These are phyloP conservation scores for Diaporthe humulicola DNA, from an alignment of 2,329 filamentous ascomycete species.

Conservation along the genomic window DNA sequence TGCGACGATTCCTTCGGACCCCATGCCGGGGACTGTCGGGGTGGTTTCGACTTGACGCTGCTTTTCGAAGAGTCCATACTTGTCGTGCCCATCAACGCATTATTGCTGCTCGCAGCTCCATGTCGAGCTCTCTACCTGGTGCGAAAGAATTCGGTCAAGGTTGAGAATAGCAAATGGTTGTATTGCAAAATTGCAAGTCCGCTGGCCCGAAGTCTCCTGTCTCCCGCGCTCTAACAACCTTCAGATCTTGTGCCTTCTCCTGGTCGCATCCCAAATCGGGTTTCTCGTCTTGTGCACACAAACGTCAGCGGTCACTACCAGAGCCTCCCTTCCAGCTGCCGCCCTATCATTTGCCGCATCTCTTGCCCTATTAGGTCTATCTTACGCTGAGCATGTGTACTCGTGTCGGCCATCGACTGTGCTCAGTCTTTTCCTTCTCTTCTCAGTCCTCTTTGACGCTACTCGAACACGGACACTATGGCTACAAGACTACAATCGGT, in stretches of 20 bases:
- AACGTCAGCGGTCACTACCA: background rate
- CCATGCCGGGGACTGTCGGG: conserved; percentile 5
- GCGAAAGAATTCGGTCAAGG: background rate
- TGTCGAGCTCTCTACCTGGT: conserved; percentile 7
- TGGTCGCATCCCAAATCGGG: background rate
- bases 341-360: conserved; percentile 9
- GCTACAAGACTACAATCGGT: background rate
- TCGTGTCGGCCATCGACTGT: background rate
- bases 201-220: background rate
- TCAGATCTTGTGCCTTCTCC: background rate
- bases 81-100: conserved; percentile 1
- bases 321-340: background rate
- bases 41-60: conserved; percentile 11
- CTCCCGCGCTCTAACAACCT: background rate
- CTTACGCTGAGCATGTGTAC: conserved; percentile 6
- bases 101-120: conserved; percentile 1
- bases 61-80: conserved; percentile 7
- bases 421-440: conserved; percentile 4
- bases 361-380: background rate
- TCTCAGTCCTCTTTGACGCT: conserved; percentile 5
- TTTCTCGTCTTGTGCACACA: conserved; percentile 12
- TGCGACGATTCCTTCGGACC: conserved; percentile 12
- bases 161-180: background rate
- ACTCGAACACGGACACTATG: conserved; percentile 14
- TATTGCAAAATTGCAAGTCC: conserved; percentile 13